Evolutionary conservation across 129 eudicot genomes (phyloP).

Genomic region (Arctium minus): DNA sequence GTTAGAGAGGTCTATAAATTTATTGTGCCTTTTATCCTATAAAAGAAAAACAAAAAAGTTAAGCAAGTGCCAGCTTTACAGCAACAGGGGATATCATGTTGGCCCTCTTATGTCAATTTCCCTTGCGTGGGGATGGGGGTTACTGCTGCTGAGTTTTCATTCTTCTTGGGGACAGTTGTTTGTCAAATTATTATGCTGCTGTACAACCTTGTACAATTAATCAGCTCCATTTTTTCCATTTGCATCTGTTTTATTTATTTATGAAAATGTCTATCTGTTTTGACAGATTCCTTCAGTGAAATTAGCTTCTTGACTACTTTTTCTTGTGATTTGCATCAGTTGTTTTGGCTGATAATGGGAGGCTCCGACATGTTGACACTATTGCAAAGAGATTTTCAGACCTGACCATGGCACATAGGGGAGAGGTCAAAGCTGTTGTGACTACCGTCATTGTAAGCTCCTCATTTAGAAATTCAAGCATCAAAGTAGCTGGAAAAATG

Average conservation of each 20-base stretch:
- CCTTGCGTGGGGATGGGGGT: neutral
- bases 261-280: neutral
- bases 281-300: neutral
- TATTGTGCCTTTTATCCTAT: neutral
- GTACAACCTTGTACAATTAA: neutral
- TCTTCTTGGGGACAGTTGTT: neutral
- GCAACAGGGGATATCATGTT: neutral
- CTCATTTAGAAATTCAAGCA: neutral
- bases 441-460: conserved; percentile 85
- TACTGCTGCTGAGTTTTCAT: neutral
- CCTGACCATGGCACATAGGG: conserved; percentile 88
- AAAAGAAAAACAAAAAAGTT: neutral
- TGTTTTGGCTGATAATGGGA: conserved; percentile 77
- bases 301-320: neutral
- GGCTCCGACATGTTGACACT: conserved; percentile 58
- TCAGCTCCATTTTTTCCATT: neutral
- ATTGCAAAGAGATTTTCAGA: conserved; percentile 72
- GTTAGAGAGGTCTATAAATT: neutral
- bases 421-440: conserved; percentile 73
- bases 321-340: conserved; percentile 30
- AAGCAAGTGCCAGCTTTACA: too few relatives aligned
- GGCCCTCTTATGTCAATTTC: neutral
- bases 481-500: neutral
- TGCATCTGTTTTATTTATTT: neutral
- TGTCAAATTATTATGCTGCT: neutral